Evolutionary conservation across 1,284 basidiomycete species (phyloP), one percentile per base, ranked within the genome.

Genomic region (Rhodotorula mucilaginosa): DNA sequence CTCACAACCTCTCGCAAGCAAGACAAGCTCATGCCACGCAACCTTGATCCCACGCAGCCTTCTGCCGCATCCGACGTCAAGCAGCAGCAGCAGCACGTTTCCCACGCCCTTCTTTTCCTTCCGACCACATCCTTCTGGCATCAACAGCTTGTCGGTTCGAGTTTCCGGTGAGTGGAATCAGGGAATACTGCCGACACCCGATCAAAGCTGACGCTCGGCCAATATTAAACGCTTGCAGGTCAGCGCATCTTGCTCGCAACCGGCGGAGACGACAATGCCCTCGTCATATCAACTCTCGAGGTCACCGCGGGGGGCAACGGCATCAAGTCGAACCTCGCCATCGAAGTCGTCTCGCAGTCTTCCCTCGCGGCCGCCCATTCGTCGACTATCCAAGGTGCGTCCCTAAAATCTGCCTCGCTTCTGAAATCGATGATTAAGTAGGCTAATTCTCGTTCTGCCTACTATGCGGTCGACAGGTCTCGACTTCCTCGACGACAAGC

Each of bases 241-340:
- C 15, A 16, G 21, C 26, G 23, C 0, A 44, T 68, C 15, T 19
- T 59, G 0, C 13, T 72, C 57, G 70, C 67, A 0, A 72, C 70
- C 0, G 70, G 60, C 3, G 70, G 70, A 3, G 70, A 72, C 61
- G 70, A 72, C 64, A 66, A 68, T 26, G 70, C 67, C 8, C 23
- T 71, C 26, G 19, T 18, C 6, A 46, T 51, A 29, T 23, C 48
- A 3, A 16, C 7, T 4, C 21, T 61, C 47, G 19, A 16, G 19
- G 15, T 61, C 8, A 44, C 39, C 10, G 12, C 39, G 39, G 15
- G 7, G 15, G 46, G 21, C 46, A 23, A 26, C 21, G 0, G n/a
- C 26, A 44, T 3, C 46, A 21, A 3, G 15, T 48, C 31, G 23
- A 12, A 29, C 8, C 19, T 64, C 6, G 59, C 47, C 5, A 54